Percentiles rank a stretch among this genome's conserved stretches.
These are phyloP conservation scores for Evansstolkia leycettana DNA, from an alignment of 495 filamentous ascomycete genomes.

Conservation along the genomic window DNA sequence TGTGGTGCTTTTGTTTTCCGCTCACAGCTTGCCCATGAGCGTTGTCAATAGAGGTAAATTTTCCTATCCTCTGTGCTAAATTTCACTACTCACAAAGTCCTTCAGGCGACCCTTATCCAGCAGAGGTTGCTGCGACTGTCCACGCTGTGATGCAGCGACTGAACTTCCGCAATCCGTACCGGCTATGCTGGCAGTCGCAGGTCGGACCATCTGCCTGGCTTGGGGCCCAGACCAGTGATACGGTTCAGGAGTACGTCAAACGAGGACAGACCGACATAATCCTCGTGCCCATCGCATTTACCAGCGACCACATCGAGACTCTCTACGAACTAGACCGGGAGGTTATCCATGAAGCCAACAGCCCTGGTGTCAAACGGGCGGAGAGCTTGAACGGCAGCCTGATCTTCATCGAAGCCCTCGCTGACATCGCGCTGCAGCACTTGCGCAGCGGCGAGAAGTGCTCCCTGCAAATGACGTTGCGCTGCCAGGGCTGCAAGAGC, in stretches of 20 bases:
- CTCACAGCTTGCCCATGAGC: slow-evolving; percentile 92
- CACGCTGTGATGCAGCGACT: slow-evolving; percentile 91
- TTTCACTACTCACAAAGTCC: slow-evolving; percentile 7
- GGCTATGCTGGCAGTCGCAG: slow-evolving; percentile 96
- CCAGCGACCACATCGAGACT: slow-evolving; percentile 97
- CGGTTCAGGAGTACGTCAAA: slow-evolving; percentile 78
- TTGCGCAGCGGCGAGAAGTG: slow-evolving; percentile 54
- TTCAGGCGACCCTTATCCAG: slow-evolving; percentile 84
- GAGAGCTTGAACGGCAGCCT: slow-evolving; percentile 90
- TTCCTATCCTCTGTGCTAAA: background rate
- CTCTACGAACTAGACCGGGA: slow-evolving; percentile 92
- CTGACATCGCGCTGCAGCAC: slow-evolving; percentile 73
- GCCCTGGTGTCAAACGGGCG: slow-evolving; percentile 67
- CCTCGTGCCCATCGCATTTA: slow-evolving; percentile 94
- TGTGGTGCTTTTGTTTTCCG: slow-evolving; percentile 85
- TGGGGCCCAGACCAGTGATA: slow-evolving; percentile 81
- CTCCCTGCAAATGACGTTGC: slow-evolving; percentile 75
- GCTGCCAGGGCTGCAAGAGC: slow-evolving; percentile 90
- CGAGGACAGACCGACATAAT: slow-evolving; percentile 86
- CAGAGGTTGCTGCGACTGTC: slow-evolving; percentile 95
- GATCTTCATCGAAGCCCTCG: slow-evolving; percentile 83
- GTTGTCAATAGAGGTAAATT: slow-evolving; percentile 77
- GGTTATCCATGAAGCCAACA: slow-evolving; percentile 81
- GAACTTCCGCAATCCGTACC: slow-evolving; percentile 75
- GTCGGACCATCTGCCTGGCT: slow-evolving; percentile 94